Base-by-base conservation (phyloP, 2,329 filamentous ascomycete species). In the Seiridium unicorne region DNA sequence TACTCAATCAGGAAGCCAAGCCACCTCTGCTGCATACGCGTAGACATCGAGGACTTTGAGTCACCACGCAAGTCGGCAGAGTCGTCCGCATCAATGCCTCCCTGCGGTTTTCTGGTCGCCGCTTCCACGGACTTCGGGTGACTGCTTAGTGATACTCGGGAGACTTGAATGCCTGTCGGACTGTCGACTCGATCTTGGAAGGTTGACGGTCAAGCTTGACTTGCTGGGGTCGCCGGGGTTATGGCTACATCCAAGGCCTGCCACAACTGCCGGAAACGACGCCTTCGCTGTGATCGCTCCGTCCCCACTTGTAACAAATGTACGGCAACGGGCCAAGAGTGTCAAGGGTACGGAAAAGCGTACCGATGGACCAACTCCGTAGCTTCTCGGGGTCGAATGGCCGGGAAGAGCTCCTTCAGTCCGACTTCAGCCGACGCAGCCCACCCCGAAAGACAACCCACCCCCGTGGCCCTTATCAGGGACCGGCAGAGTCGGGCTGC, bases 271-370 rank as follows among this genome's bases (percentile, higher is more conserved):
- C 84, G 84, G 61, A 81, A 80, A 60, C 81, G 80, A 68, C 81
- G 86, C 65, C 79, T 85, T 70, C 83, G 84, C 67, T 89, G 86
- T 72, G 86, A 89, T 72, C 79, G 82, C 61, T 87, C 85, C 40
- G 74, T 81, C 55, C 85, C 85, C 34, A 77, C 73, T 60, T 88
- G 86, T 71, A 79, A 82, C 66, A 88, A 88, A 74, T 88, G 85
- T 70, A 72, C 76, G 58, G 77, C 75, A 65, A 76, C 80, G 47
- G 84, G 84, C 35, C 77, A 83, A 69, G 77, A 83, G 65, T 89
- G 86, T 74, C 80, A 86, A 62, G 86, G 86, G 44, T 88, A 88
- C 71, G 84, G 83, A 62, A 82, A 81, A 67, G 72, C 87, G 51
- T 82, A 87, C 64, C 79, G 85, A 60, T 89, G 85, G 85, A 82